These are phyloP conservation scores for Alternaria metachromatica DNA, from an alignment of 2,329 filamentous ascomycete species.

Conservation along the genomic window DNA sequence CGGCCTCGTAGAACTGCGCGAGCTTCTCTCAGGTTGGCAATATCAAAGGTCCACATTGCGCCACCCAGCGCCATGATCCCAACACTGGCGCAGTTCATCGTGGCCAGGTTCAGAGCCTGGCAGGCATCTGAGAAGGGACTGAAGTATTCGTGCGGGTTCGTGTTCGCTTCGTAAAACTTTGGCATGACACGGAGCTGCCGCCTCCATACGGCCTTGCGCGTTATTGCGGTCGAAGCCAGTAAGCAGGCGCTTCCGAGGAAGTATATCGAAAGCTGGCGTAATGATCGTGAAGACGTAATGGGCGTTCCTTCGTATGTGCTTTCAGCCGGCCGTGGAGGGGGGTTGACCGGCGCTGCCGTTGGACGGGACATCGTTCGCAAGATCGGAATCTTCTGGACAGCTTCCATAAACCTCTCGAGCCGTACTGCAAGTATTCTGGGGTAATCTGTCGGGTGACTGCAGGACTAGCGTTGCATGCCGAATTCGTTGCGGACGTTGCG, in stretches of 20 bases:
- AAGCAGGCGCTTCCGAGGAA: conserved; percentile 79
- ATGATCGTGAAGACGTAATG: conserved; percentile 57
- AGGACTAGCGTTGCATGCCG: conserved; percentile 30
- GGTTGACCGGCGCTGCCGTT: conserved; percentile 24
- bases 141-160: conserved; percentile 55
- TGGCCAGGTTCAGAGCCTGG: conserved; percentile 85
- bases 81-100: conserved; percentile 80
- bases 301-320: conserved; percentile 37
- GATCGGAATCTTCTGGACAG: conserved; percentile 26
- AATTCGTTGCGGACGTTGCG: conserved; percentile 24
- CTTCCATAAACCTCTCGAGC: conserved; percentile 26
- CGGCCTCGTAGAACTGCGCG: conserved; percentile 63
- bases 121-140: conserved; percentile 76
- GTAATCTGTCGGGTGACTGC: conserved; percentile 19
- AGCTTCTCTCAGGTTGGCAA: conserved; percentile 63
- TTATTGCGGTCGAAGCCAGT: conserved; percentile 70
- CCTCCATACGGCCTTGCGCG: conserved; percentile 67
- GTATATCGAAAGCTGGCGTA: conserved; percentile 73
- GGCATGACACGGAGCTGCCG: conserved; percentile 69
- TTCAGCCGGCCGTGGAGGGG: conserved; percentile 25
- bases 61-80: conserved; percentile 78
- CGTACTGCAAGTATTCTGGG: conserved; percentile 16
- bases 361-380: conserved; percentile 33
- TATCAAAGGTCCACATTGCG: conserved; percentile 76
- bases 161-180: conserved; percentile 72